Evolutionary conservation across 2,329 filamentous ascomycete species (phyloP).

Genomic region (Biscogniauxia marginata): DNA sequence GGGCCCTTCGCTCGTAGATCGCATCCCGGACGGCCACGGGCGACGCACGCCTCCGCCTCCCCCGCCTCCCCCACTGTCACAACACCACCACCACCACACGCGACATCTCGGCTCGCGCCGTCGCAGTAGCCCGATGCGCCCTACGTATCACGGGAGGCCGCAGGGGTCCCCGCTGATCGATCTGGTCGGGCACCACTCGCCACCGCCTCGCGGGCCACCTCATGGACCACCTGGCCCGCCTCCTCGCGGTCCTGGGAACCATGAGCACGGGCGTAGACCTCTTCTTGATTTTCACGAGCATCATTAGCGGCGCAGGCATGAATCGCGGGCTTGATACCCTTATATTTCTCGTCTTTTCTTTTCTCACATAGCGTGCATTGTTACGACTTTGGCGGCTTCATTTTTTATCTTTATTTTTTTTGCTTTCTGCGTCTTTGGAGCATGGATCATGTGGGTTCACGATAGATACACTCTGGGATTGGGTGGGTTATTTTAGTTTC

Average conservation of each 20-base stretch:
- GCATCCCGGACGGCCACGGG: slow-evolving; percentile 4
- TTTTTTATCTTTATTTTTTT: not conserved
- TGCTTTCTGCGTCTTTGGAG: not conserved
- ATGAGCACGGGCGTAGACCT: not conserved
- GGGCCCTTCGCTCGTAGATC: slow-evolving; percentile 2
- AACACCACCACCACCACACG: not conserved
- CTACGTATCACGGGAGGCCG: not conserved
- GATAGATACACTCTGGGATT: no score
- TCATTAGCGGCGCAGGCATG: no score
- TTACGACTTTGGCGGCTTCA: no score
- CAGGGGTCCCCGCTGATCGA: not conserved
- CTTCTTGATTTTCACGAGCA: not conserved
- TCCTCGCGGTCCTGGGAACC: not conserved
- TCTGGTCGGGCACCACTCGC: not conserved
- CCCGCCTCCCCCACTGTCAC: not conserved
- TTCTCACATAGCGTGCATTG: not conserved
- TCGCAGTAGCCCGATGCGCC: not conserved
- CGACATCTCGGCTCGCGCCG: not conserved
- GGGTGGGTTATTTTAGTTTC: no score
- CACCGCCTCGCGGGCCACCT: not conserved
- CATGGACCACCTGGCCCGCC: not conserved
- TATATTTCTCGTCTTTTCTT: not conserved
- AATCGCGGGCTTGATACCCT: no score
- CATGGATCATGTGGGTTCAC: not conserved
- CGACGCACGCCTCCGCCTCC: slow-evolving; percentile 1